These are phyloP conservation scores for Porpolomopsis calyptriformis DNA, from an alignment of 768 basidiomycete genomes.

Conservation along the genomic window DNA sequence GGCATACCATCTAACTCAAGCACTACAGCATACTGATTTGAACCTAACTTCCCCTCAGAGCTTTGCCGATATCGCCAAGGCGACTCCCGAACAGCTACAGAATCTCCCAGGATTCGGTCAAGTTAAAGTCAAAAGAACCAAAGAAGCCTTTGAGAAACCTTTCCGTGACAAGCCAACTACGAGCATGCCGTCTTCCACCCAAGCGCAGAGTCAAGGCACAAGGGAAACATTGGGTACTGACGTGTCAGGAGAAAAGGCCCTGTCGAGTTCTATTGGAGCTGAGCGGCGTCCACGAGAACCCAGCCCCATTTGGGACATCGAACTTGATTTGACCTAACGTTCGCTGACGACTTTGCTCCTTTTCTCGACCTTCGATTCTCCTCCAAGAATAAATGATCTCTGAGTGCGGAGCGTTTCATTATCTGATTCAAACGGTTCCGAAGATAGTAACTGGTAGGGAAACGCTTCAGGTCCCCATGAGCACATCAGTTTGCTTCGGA, in stretches of 20 bases:
- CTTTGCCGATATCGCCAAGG: conserved; percentile 70
- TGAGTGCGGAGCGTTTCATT: background rate
- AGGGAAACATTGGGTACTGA: too few species aligned
- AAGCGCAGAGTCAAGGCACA: conserved; percentile 17
- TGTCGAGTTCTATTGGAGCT: too few species aligned
- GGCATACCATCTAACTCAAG: conserved; percentile 17
- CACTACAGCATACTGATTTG: background rate
- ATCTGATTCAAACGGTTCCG: background rate
- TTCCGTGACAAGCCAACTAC: conserved; percentile 62
- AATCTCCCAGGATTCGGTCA: conserved; percentile 89
- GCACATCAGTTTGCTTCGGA: too few species aligned
- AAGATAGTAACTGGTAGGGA: background rate
- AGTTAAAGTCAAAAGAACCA: conserved; percentile 84
- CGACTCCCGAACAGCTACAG: conserved; percentile 63
- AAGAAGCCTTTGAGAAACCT: conserved; percentile 84
- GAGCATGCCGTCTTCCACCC: conserved; percentile 23
- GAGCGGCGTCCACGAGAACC: conserved; percentile 26
- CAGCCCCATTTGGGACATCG: conserved; percentile 69
- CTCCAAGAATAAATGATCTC: too few species aligned
- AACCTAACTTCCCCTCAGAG: conserved; percentile 39
- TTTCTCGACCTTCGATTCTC: too few species aligned
- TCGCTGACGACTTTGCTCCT: too few species aligned
- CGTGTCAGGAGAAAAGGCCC: too few species aligned
- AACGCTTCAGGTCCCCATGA: background rate
- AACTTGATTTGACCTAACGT: conserved; percentile 44